phyloP scores from a whole-genome alignment of 2,329 filamentous ascomycete species.

The Neobulgaria alba region DNA sequence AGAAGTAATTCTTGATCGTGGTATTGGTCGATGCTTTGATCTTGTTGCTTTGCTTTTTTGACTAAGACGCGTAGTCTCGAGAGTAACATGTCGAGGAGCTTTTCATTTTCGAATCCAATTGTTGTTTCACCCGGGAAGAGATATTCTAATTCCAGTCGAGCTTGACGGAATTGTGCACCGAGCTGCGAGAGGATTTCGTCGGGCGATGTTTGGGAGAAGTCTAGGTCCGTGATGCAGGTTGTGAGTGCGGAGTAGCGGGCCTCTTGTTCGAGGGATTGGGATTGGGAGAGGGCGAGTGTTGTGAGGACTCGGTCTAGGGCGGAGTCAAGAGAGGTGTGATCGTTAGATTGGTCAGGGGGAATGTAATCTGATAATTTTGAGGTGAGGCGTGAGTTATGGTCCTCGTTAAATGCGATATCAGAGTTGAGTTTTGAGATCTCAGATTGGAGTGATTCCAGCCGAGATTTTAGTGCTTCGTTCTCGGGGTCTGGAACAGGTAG shows the following conservation, averaged over 20 bases:
- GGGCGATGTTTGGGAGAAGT: slow-evolving; percentile 43
- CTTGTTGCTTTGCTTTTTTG: slow-evolving; percentile 37
- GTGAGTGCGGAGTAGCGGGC: slow-evolving; percentile 43
- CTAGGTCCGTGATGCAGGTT: slow-evolving; percentile 38
- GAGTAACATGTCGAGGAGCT: slow-evolving; percentile 48
- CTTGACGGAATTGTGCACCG: slow-evolving; percentile 42
- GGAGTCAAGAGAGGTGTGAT: slow-evolving; percentile 22
- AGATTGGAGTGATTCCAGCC: slow-evolving; percentile 19
- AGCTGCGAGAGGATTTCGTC: slow-evolving; percentile 36
- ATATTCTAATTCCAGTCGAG: slow-evolving; percentile 54
- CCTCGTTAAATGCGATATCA: slow-evolving; percentile 20
- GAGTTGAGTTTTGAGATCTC: slow-evolving; percentile 22
- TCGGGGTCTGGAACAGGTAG: slow-evolving; percentile 18
- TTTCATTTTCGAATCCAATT: slow-evolving; percentile 38
- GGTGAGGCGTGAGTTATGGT: slow-evolving; percentile 20
- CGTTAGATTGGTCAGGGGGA: slow-evolving; percentile 16
- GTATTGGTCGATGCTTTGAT: slow-evolving; percentile 51
- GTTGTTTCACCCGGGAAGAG: slow-evolving; percentile 50
- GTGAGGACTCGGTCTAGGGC: slow-evolving; percentile 28
- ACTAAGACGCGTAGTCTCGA: slow-evolving; percentile 41
- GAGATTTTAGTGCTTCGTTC: slow-evolving; percentile 17
- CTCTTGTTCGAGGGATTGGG: slow-evolving; percentile 25
- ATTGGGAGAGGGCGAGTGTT: slow-evolving; percentile 26
- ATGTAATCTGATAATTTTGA: slow-evolving; percentile 24
- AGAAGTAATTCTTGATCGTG: slow-evolving; percentile 47